Base-by-base conservation (phyloP, 371 early-diverging fungal species). In the Gilbertella persicaria region DNA sequence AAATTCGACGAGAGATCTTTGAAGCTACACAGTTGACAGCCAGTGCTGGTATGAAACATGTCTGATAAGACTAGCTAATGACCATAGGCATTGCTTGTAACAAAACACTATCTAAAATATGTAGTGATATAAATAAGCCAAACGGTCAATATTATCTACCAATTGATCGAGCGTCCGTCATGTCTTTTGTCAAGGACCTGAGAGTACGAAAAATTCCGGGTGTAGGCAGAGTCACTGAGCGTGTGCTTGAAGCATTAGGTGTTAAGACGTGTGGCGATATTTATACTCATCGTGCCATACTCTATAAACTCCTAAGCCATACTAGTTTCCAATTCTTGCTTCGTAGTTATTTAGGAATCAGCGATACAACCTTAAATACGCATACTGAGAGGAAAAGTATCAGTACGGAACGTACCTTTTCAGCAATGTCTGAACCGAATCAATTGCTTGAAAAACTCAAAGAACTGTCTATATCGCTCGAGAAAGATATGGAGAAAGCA, bases 121-220 rank as follows among this genome's bases (percentile, higher is more conserved):
- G 85, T 37, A 78, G 82, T 33, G 85, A 86, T 45, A 54, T 80
- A 0, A 80, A 87, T 36, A 88, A 88, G 45, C 89, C 89, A 3
- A 86, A 88, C 60, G 89, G 89, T 1, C 88, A 78, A 50, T 70
- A 64, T 35, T 55, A 64, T 40, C 23, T 78, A 16, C 62, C 72
- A 5, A 78, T 67, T 8, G 56, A 69, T 13, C 45, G 57, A 39
- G 50, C 60, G 16, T 57, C 58, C 13, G 48, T 78, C 13, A 41
- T 57, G 26, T 36, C 53, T 0, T 78, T 74, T 55, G 57, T 72
- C 3, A 57, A 53, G n/a, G 46, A 53, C 1, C 33, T 78, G 12
- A 26, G 46, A 4, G 51, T 78, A 12, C 62, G 78, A 44, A 65
- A 74, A 50, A 59, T 78, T 24, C 64, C 75, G 9, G 78, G 78